These are phyloP conservation scores for Fusarium luffae DNA, from an alignment of 2,329 filamentous ascomycete genomes.

Conservation along the genomic window DNA sequence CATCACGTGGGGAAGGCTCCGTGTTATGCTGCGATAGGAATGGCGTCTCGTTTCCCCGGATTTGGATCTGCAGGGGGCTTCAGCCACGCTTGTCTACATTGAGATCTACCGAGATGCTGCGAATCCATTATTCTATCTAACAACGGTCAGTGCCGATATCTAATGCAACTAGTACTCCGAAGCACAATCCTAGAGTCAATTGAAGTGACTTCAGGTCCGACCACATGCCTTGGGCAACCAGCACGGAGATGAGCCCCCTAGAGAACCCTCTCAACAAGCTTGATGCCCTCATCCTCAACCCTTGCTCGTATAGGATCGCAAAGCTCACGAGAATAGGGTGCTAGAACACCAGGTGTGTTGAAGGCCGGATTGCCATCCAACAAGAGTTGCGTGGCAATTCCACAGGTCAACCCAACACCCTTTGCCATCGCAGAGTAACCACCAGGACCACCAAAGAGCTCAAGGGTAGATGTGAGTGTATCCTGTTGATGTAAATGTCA, in stretches of 20 bases:
- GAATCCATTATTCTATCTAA: not conserved
- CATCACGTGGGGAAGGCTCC: conserved; percentile 32
- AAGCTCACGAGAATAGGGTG: not conserved
- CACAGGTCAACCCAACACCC: not conserved
- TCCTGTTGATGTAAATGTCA: not conserved
- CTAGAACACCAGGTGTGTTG: not conserved
- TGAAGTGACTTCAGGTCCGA: not conserved
- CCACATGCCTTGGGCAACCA: too few species aligned
- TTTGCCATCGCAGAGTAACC: not conserved
- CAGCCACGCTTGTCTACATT: not conserved
- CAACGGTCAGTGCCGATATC: not conserved
- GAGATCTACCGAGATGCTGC: not conserved
- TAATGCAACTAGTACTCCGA: not conserved
- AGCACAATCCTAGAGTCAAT: not conserved
- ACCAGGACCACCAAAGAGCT: not conserved
- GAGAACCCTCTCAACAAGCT: not conserved
- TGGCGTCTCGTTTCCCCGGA: conserved; percentile 28
- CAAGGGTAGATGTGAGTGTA: not conserved
- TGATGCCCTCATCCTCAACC: not conserved
- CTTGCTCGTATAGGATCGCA: not conserved
- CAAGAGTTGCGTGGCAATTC: not conserved
- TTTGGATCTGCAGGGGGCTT: conserved; percentile 2
- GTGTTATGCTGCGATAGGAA: conserved; percentile 23
- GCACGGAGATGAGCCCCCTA: not conserved
- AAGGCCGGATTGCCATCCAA: not conserved